Conservation (phyloP, 2,329 filamentous ascomycete species). For the Paraphoma chrysanthemicola region DNA sequence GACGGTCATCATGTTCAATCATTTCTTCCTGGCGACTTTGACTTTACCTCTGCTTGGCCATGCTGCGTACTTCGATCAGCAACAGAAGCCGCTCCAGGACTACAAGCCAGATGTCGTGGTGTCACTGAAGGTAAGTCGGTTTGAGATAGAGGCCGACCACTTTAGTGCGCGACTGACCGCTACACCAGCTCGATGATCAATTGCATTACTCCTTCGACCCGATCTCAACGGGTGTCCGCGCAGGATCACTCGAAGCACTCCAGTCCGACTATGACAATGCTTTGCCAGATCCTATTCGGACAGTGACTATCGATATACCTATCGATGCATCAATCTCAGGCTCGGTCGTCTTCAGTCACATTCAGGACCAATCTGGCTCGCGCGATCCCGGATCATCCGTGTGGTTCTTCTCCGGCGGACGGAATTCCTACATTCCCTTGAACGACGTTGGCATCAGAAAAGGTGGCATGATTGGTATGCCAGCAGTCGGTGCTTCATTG, state of each 20-base stretch:
- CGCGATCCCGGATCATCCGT: no score
- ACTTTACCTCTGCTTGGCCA: neutral
- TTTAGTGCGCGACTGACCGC: neutral
- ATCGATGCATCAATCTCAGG: neutral
- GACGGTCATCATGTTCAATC: neutral
- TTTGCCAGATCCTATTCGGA: neutral
- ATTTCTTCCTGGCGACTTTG: neutral
- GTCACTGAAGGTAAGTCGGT: neutral
- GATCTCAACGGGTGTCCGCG: neutral
- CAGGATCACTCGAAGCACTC: neutral
- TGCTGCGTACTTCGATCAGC: neutral
- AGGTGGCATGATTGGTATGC: conserved; percentile 20
- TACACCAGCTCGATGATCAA: conserved; percentile 7
- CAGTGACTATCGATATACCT: conserved; percentile 8
- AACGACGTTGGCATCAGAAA: conserved; percentile 20
- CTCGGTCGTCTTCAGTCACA: conserved; percentile 3
- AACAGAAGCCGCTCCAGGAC: neutral
- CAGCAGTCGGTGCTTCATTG: conserved; percentile 7
- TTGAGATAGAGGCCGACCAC: neutral
- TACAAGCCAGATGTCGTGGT: neutral
- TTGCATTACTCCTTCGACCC: conserved; percentile 9
- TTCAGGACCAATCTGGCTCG: neutral
- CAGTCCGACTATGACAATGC: conserved; percentile 3
- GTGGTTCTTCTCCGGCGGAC: neutral
- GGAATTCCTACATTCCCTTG: conserved; percentile 7